A percentile compares a stretch with the other conserved stretches of the same genome.
These are phyloP conservation scores for Dictyostelium capitatum DNA, from an alignment of 78 protist genomes.

Conservation along the genomic window DNA sequence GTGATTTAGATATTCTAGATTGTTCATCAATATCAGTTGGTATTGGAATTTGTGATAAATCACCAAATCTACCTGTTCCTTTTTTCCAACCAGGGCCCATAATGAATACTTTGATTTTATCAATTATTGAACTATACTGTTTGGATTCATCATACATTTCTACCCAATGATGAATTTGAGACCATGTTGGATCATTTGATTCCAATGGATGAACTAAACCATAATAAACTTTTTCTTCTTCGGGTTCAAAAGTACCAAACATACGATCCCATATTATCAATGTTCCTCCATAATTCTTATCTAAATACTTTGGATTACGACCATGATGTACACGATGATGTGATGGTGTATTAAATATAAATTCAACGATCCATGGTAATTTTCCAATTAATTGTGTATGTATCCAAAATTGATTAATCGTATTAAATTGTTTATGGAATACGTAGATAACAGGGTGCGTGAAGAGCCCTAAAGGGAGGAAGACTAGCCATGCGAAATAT, in stretches of 20 bases:
- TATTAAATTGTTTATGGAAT: conserved; percentile 75
- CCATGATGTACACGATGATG: conserved; percentile 92
- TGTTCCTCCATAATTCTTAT: conserved; percentile 89
- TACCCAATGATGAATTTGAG: conserved; percentile 52
- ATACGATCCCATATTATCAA: conserved; percentile 88
- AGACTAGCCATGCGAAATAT: conserved; percentile 53
- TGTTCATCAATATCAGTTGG: conserved; percentile 22
- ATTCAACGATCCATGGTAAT: conserved; percentile 71
- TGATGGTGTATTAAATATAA: conserved; percentile 84
- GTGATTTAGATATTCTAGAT: background rate
- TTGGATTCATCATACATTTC: conserved; percentile 23
- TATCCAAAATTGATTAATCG: conserved; percentile 88
- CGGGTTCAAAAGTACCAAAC: conserved; percentile 84
- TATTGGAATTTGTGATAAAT: background rate
- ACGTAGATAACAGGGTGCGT: conserved; percentile 67
- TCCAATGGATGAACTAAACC: conserved; percentile 61
- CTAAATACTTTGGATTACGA: conserved; percentile 84
- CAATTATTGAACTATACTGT: background rate
- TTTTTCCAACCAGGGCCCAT: conserved; percentile 57
- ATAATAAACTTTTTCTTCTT: conserved; percentile 52
- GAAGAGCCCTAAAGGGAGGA: conserved; percentile 82
- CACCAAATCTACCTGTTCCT: conserved; percentile 30
- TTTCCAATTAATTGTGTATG: conserved; percentile 75
- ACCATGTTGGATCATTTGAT: conserved; percentile 59
- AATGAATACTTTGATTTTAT: background rate